Conservation (phyloP, 176 grass and related monocot species). For the Coix lacrymajobi region DNA sequence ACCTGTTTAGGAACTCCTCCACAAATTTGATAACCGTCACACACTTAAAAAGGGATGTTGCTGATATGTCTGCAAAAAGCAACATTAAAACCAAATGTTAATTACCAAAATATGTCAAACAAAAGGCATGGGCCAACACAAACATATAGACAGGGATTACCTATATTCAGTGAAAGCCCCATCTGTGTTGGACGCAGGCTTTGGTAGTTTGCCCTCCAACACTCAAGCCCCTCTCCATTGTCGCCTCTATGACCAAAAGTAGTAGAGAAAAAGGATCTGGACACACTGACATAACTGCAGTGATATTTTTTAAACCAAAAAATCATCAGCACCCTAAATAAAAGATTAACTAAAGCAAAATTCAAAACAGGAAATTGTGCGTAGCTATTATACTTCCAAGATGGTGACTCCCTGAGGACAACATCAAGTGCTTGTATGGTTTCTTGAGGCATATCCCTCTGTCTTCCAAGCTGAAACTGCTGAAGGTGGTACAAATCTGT, state of each 20-base stretch:
- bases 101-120: neutral
- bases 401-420: slow-evolving; percentile 78
- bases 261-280: slow-evolving; percentile 80
- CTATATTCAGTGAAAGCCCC: slow-evolving; percentile 77
- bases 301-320: neutral
- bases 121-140: neutral
- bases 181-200: slow-evolving; percentile 86
- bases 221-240: slow-evolving; percentile 79
- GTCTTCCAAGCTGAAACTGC: slow-evolving; percentile 47
- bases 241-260: slow-evolving; percentile 43
- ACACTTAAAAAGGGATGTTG: slow-evolving; percentile 81
- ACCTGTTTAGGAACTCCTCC: slow-evolving; percentile 36
- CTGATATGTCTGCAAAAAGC: slow-evolving; percentile 64
- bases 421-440: slow-evolving; percentile 86
- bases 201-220: slow-evolving; percentile 91
- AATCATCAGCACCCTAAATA: neutral
- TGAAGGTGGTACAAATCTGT: slow-evolving; percentile 61
- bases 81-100: neutral
- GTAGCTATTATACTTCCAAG: slow-evolving; percentile 33
- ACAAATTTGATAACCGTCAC: slow-evolving; percentile 56
- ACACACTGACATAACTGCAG: slow-evolving; percentile 65
- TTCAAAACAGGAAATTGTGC: neutral
- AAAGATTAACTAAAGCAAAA: neutral
- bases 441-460: slow-evolving; percentile 83
- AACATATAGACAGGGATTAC: slow-evolving; percentile 16